These are phyloP conservation scores for Candida coleopterorum DNA, from an alignment of 805 yeast species.

Conservation along the genomic window DNA sequence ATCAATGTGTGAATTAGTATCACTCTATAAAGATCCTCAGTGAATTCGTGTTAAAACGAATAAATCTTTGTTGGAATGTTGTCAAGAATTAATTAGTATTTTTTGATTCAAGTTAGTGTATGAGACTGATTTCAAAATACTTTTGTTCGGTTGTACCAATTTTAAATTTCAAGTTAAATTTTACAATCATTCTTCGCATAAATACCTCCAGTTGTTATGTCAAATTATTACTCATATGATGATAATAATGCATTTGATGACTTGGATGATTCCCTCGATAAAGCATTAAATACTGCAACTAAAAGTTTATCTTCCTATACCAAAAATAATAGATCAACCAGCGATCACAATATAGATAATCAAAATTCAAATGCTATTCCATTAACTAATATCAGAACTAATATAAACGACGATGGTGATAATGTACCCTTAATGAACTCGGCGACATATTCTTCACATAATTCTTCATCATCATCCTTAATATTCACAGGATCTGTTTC, in stretches of 20 bases:
- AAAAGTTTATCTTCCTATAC: slow-evolving; percentile 32
- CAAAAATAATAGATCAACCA: slow-evolving; percentile 18
- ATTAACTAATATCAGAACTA: slow-evolving; percentile 16
- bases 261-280: slow-evolving; percentile 61
- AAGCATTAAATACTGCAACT: slow-evolving; percentile 53
- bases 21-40: too few relatives aligned
- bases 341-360: slow-evolving; percentile 11
- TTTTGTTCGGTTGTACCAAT: slow-evolving; percentile 1
- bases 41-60: too few relatives aligned
- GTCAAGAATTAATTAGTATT: too few relatives aligned
- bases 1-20: too few relatives aligned
- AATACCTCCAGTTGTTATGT: too few relatives aligned
- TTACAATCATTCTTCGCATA: too few relatives aligned
- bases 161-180: too few relatives aligned
- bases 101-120: too few relatives aligned
- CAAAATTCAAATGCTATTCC: slow-evolving; percentile 26
- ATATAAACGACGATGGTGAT: slow-evolving; percentile 20
- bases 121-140: too few relatives aligned
- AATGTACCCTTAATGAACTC: slow-evolving; percentile 26
- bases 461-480: slow-evolving; percentile 17
- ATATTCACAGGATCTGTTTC: slow-evolving; percentile 11
- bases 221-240: slow-evolving; percentile 7
- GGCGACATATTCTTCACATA: slow-evolving; percentile 14
- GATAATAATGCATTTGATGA: slow-evolving; percentile 46
- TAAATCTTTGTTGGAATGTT: too few relatives aligned